Evolutionary conservation across 495 filamentous ascomycete genomes (phyloP).

Genomic region (Aspergillus funiculosus): DNA sequence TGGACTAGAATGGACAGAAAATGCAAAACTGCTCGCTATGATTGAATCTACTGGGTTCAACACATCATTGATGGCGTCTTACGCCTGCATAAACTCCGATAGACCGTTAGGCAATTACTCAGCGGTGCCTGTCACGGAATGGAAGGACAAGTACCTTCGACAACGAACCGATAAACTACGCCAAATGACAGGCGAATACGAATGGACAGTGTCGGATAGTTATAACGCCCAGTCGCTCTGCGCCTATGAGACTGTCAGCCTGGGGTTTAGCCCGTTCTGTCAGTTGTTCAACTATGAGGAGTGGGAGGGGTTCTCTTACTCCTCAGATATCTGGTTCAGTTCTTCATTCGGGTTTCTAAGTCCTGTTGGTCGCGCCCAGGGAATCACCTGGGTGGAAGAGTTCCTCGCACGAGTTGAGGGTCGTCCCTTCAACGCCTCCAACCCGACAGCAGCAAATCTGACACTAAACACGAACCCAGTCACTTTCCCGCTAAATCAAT

Average conservation of each 20-base stretch:
- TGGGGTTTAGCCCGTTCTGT: conserved; percentile 53
- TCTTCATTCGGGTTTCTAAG: conserved; percentile 49
- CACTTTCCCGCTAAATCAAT: conserved; percentile 47
- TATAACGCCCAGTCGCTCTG: conserved; percentile 53
- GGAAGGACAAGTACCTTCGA: conserved; percentile 40
- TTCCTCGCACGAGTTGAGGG: conserved; percentile 51
- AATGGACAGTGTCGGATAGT: conserved; percentile 46
- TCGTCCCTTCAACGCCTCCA: conserved; percentile 41
- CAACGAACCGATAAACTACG: conserved; percentile 46
- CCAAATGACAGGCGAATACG: conserved; percentile 37
- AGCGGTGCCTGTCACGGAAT: conserved; percentile 19
- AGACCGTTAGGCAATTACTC: conserved; percentile 5
- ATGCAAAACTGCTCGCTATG: conserved; percentile 47
- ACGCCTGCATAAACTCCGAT: conserved; percentile 33
- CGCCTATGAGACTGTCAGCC: conserved; percentile 53
- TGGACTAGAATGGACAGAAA: conserved; percentile 51
- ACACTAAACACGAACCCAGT: conserved; percentile 41
- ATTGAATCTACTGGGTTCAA: conserved; percentile 30
- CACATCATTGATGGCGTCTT: conserved; percentile 25
- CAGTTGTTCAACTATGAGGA: conserved; percentile 46
- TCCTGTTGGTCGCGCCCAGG: conserved; percentile 51
- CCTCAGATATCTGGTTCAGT: conserved; percentile 51
- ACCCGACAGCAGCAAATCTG: conserved; percentile 45
- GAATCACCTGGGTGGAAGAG: conserved; percentile 57
- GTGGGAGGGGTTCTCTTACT: conserved; percentile 47